A percentile compares a stretch with the other conserved stretches of the same genome.
Evolutionary conservation across 768 basidiomycete species (phyloP).

Genomic region (Russula earlei): DNA sequence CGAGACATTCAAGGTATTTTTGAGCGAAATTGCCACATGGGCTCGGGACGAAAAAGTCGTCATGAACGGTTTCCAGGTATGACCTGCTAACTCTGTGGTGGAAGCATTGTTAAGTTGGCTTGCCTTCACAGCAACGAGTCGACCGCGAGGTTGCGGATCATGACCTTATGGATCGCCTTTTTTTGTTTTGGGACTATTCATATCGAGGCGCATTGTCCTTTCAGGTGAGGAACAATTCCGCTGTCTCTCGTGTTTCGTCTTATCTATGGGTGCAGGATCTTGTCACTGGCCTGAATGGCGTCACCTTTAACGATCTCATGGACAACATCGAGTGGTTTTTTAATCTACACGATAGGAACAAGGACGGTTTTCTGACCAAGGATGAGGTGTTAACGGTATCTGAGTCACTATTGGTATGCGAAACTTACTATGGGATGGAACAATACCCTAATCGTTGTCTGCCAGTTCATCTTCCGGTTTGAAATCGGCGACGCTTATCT

Average conservation of each 20-base stretch:
- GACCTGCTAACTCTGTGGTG: background rate
- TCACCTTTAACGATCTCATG: slow-evolving; percentile 97
- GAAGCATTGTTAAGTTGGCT: slow-evolving; percentile 7
- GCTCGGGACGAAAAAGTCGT: slow-evolving; percentile 90
- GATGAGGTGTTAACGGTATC: slow-evolving; percentile 94
- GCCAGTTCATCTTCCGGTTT: slow-evolving; percentile 93
- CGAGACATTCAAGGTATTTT: slow-evolving; percentile 76
- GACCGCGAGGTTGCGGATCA: slow-evolving; percentile 92
- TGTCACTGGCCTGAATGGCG: slow-evolving; percentile 77
- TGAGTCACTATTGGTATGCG: slow-evolving; percentile 79
- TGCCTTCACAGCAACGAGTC: slow-evolving; percentile 60
- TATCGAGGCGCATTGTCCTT: slow-evolving; percentile 79
- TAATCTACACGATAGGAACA: slow-evolving; percentile 89
- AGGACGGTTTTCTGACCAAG: slow-evolving; percentile 90
- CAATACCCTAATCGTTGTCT: background rate
- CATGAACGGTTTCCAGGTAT: slow-evolving; percentile 82
- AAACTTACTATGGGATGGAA: background rate
- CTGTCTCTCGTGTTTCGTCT: background rate
- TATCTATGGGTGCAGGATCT: slow-evolving; percentile 53
- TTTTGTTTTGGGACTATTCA: slow-evolving; percentile 88
- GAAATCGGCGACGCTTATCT: slow-evolving; percentile 95
- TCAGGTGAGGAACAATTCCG: slow-evolving; percentile 46
- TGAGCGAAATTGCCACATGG: slow-evolving; percentile 93
- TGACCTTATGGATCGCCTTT: slow-evolving; percentile 87
- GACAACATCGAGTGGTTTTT: slow-evolving; percentile 99